Evolutionary conservation across 441 rosid genomes (phyloP), one percentile per base, ranked within the genome.

Genomic region (Oxalis stricta): DNA sequence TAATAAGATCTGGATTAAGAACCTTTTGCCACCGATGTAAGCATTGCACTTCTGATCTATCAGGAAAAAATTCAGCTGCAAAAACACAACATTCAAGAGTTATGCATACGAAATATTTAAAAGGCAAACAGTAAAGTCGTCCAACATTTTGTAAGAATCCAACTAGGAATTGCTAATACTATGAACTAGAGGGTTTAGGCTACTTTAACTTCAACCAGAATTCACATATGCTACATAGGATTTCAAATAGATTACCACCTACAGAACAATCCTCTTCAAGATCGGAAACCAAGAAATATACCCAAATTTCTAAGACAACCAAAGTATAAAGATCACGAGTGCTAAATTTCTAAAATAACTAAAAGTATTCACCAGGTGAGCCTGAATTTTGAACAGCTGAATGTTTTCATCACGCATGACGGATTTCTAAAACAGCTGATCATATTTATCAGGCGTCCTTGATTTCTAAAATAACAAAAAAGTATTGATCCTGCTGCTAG

Each of bases 11-110:
- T 0, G 99, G 99, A 63, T 84, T 78, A 16, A 93, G 81, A 71
- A 93, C 99, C 64, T 93, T 92, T 68, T 92, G 99, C 99, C 99
- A 92, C 44, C 99, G 74, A 61, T 92, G 99, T 59, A 92, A 55
- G 65, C 97, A 92, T 45, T 92, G 99, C 42, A 93, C 97, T 65
- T 88, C 96, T 40, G 94, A 79, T 71, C 99, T 76, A 59, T 66
- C 80, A 32, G 84, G 80, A 64, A 82, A 84, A 58, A 41, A 70
- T 31, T 84, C 92, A 43, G 97, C 97, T 93, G 93, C 78, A 59
- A 29, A 55, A 21, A 50, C 32, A 49, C 14, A 14, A 31, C 35
- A 18, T 22, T 38, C 38, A 58, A 31, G 42, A 12, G 32, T 52
- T 23, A 26, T 26, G 10, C 31, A 26, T 26, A 26, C 10, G 31